Evolutionary conservation across 140 eudicot genomes (phyloP).

Genomic region (Oenanthe javanica): DNA sequence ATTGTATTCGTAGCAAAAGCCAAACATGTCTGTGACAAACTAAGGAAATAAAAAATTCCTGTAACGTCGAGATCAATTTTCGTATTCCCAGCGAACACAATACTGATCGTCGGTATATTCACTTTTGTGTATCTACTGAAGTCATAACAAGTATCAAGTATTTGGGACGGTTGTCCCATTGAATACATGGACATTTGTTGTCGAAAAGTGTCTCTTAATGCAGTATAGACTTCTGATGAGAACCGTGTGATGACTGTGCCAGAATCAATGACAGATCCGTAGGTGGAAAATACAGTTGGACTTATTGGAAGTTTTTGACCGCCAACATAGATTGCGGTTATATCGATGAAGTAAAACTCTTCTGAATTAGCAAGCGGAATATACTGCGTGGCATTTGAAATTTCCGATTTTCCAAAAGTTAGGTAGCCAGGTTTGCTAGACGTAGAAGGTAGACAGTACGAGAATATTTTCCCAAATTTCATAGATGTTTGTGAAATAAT

Average conservation of each 20-base stretch:
- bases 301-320: conserved; percentile 37
- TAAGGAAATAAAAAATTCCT: conserved; percentile 29
- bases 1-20: conserved; percentile 55
- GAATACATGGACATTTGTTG: conserved; percentile 49
- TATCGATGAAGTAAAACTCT: conserved; percentile 38
- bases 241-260: conserved; percentile 81
- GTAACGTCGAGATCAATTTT: conserved; percentile 18
- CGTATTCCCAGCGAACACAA: conserved; percentile 40
- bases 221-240: conserved; percentile 54
- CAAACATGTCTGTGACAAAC: conserved; percentile 29
- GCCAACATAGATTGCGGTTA: conserved; percentile 37
- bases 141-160: conserved; percentile 77
- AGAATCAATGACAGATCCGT: conserved; percentile 70
- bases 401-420: conserved; percentile 36
- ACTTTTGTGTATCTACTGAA: conserved; percentile 32
- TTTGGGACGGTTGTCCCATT: conserved; percentile 28
- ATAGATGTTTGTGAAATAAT: conserved; percentile 46
- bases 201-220: conserved; percentile 38
- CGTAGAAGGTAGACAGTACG: conserved; percentile 68
- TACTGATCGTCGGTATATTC: conserved; percentile 32
- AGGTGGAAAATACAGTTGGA: conserved; percentile 32
- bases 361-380: conserved; percentile 29
- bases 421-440: conserved; percentile 47
- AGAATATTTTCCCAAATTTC: conserved; percentile 50
- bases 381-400: conserved; percentile 14